Evolutionary conservation across 305 asterid genomes (phyloP), one percentile per base, ranked within the genome.

Genomic region (Withania somnifera): DNA sequence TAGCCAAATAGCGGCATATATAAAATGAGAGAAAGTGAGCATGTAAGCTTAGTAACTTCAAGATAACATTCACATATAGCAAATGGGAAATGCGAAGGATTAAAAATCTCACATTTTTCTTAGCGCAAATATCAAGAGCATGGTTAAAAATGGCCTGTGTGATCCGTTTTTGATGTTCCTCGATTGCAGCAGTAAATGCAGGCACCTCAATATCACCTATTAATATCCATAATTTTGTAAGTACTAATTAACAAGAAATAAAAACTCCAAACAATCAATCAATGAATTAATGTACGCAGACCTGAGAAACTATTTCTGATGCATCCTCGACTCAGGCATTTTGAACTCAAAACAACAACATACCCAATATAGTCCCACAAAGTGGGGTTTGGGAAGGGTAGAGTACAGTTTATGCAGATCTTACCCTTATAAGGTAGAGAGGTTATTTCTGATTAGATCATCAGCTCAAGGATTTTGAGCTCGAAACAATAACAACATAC

Each of bases 131-230:
- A 80, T 79, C 40, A 7, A 87, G 87, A 77, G 91, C 90, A 76
- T 86, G 88, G 63, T 84, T 79, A 13, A 89, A 73, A 28, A 89
- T 87, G 14, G 90, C 91, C 80, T 84, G 78, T 3, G 91, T 85
- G 57, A 89, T 89, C 75, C 90, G 90, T 22, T 73, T 84, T 68
- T 87, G 90, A 73, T 89, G 91, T 11, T 88, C 90, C 79, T 89
- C 89, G 30, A 89, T 89, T 38, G 91, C 91, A 13, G 89, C 89
- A 3, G 83, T 45, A 82, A 89, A 87, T 5, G 91, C 91, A 45
- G 91, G 91, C 69, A 89, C 91, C 85, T 89, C 90, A 51, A 87
- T 9, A 64, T 84, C 89, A 86, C 91, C 91, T 89, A 20, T 26
- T 4, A 67, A 81, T 75, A 40, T 24, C 28, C 82, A 66, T 11